phyloP scores from a whole-genome alignment of 345 rosid species.

The Camelina hispida region DNA sequence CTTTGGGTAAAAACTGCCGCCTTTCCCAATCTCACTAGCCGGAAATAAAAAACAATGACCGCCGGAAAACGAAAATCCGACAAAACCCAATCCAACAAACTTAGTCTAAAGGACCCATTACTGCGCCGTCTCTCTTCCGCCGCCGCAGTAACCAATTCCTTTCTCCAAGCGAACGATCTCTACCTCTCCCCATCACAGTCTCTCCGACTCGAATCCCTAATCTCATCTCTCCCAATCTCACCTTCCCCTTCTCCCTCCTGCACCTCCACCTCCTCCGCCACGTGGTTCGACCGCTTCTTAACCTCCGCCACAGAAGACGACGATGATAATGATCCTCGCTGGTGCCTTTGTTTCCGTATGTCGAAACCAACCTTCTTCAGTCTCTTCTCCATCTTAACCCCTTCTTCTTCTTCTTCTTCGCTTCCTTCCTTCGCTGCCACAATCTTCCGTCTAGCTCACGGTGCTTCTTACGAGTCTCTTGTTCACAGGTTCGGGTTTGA shows the following conservation, averaged over 20 bases:
- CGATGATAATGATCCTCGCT: conserved; percentile 57
- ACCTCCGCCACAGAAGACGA: conserved; percentile 48
- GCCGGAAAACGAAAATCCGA: conserved; percentile 29
- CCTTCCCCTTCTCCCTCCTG: conserved; percentile 30
- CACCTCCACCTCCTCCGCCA: background rate
- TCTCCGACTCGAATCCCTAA: conserved; percentile 37
- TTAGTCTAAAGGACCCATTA: conserved; percentile 38
- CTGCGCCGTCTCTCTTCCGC: conserved; percentile 52
- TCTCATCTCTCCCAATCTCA: conserved; percentile 51
- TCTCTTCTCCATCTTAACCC: conserved; percentile 56
- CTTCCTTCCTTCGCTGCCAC: conserved; percentile 62
- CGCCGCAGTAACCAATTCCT: conserved; percentile 51
- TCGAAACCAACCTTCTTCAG: conserved; percentile 53
- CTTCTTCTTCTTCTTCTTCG: conserved; percentile 45
- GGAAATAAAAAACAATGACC: background rate
- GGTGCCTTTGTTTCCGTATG: conserved; percentile 67
- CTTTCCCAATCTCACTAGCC: background rate
- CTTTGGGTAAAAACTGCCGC: background rate
- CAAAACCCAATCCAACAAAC: conserved; percentile 10
- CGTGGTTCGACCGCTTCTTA: conserved; percentile 57
- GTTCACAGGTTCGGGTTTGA: conserved; percentile 56
- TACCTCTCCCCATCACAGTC: conserved; percentile 43
- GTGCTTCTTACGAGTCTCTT: conserved; percentile 56
- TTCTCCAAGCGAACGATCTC: conserved; percentile 59
- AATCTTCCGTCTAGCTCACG: conserved; percentile 80